Evolutionary conservation across 352 stramenopile species (phyloP), one percentile per base, ranked within the genome.

Genomic region (Hyaloperonospora arabidopsidis): DNA sequence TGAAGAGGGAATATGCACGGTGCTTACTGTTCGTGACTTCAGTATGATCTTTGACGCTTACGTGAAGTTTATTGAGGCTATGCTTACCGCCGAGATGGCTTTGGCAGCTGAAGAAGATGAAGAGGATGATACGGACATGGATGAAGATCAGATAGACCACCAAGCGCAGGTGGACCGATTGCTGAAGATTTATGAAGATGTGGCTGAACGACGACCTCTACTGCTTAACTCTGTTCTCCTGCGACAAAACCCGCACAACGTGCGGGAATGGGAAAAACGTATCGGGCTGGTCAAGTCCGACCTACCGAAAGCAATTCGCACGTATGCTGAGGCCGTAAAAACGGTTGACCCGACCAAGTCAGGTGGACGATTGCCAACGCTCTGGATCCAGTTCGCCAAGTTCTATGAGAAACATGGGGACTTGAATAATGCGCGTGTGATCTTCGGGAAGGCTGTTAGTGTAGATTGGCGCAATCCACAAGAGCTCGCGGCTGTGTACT

Each of bases 11-110:
- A 76, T 89, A 23, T 63, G 72, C 17, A 81, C 73, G 0, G 80
- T 91, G 12, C 41, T 88, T 45, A 91, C 79, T 0, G 81, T 92
- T 39, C 88, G 96, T 10, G 97, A 99, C 76, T 99, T 99, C 61
- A 98, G 88, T 58, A 89, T 98, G 67, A 87, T 99, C 22, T 99
- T 98, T 54, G 97, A 99, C 69, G 93, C 96, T 2, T 99, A 99
- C 67, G 78, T 97, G 18, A 91, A 98, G 72, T 98, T 99, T 70
- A 93, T 99, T 71, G 96, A 99, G 71, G 90, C 84, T 18, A 89
- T 99, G 61, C 74, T 99, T 14, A 96, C 89, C 12, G 93, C 95
- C 13, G 94, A 98, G 63, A 98, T 99, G 87, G 81, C 96, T 53
- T 61, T 95, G 17, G 67, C 63, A 17, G 56, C 55, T 59, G 59